Percentiles rank a stretch among this genome's conserved stretches.
Evolutionary conservation across 371 early-diverging fungal species (phyloP).

Genomic region (Apophysomyces elegans): DNA sequence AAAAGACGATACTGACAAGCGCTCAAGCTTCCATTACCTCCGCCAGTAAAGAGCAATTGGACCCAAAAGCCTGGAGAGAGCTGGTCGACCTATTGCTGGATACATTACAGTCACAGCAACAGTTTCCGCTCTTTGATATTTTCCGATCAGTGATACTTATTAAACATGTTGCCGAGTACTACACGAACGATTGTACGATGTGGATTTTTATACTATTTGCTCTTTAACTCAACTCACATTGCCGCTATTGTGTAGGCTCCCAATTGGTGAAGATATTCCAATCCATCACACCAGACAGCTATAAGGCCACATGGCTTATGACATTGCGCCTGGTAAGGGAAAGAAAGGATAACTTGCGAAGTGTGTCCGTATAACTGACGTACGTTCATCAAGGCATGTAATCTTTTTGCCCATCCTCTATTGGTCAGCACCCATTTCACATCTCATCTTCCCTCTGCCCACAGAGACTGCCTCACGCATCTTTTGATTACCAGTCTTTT

Average conservation of each 20-base stretch:
- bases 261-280: slow-evolving; percentile 21
- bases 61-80: slow-evolving; percentile 36
- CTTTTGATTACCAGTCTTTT: slow-evolving; percentile 64
- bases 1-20: slow-evolving; percentile 25
- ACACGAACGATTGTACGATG: slow-evolving; percentile 48
- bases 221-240: background rate
- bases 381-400: slow-evolving; percentile 51
- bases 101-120: slow-evolving; percentile 50
- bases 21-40: slow-evolving; percentile 24
- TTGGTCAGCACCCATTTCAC: slow-evolving; percentile 56
- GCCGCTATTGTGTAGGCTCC: slow-evolving; percentile 11
- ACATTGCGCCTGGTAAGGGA: slow-evolving; percentile 53
- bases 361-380: no score
- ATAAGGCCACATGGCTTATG: slow-evolving; percentile 53
- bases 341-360: no score
- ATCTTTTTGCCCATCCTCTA: slow-evolving; percentile 54
- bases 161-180: slow-evolving; percentile 44
- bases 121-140: slow-evolving; percentile 73
- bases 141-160: slow-evolving; percentile 59
- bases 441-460: slow-evolving; percentile 42
- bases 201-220: background rate
- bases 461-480: slow-evolving; percentile 60
- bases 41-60: background rate
- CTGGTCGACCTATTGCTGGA: slow-evolving; percentile 42
- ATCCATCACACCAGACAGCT: slow-evolving; percentile 10